These are phyloP conservation scores for Anthostomella pinea DNA, from an alignment of 2,329 filamentous ascomycete species.

Conservation along the genomic window DNA sequence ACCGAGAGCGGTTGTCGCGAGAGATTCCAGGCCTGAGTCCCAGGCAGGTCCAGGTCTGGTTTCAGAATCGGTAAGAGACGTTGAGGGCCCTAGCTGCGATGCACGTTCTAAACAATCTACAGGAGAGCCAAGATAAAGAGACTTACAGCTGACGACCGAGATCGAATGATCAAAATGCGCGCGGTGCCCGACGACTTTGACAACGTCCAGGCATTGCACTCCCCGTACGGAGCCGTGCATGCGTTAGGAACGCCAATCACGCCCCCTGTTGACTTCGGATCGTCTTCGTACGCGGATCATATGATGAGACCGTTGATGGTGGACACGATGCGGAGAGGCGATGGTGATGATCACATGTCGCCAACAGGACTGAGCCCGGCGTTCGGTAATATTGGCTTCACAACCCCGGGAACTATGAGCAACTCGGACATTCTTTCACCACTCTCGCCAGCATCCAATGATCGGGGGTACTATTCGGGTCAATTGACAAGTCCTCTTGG, in stretches of 20 bases:
- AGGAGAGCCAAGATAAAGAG: constrained; percentile 72
- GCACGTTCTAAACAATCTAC: constrained; percentile 19
- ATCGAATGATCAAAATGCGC: constrained; percentile 70
- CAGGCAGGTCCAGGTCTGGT: constrained; percentile 96
- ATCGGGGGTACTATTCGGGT: constrained; percentile 52
- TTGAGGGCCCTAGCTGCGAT: background rate
- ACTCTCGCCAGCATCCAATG: constrained; percentile 51
- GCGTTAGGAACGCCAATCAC: constrained; percentile 47
- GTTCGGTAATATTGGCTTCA: constrained; percentile 66
- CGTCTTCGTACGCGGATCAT: constrained; percentile 53
- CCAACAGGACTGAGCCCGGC: constrained; percentile 65
- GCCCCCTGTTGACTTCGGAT: constrained; percentile 47
- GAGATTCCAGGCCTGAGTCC: constrained; percentile 91
- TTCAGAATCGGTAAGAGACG: constrained; percentile 80
- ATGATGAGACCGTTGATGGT: constrained; percentile 68
- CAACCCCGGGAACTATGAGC: constrained; percentile 48
- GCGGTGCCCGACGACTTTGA: constrained; percentile 70
- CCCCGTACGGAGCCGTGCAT: constrained; percentile 62
- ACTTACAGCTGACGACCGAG: constrained; percentile 65
- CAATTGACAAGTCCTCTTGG: constrained; percentile 48
- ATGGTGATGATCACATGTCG: constrained; percentile 65
- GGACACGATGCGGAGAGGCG: constrained; percentile 61
- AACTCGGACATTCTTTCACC: constrained; percentile 56
- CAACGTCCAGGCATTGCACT: constrained; percentile 66
- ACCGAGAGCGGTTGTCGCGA: constrained; percentile 79